phyloP scores from a whole-genome alignment of 2,329 filamentous ascomycete species.

The Coniochaeta ligniaria region DNA sequence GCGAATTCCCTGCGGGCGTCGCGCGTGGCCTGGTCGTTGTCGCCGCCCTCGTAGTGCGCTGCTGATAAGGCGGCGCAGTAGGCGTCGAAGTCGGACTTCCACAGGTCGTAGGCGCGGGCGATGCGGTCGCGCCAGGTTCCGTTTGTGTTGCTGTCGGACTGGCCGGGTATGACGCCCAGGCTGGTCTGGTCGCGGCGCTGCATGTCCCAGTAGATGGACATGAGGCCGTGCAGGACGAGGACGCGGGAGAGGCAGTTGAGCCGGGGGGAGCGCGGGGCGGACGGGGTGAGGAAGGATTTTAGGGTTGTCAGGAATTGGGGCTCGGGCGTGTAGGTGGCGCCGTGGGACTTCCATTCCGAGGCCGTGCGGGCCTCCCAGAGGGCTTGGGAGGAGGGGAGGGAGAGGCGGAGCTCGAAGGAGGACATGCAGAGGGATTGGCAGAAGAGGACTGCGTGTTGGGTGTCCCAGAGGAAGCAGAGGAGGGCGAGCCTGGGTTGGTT shows the following conservation, averaged over 20 bases:
- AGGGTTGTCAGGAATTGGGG: conserved; percentile 42
- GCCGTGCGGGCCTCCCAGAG: conserved; percentile 45
- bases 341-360: neutral
- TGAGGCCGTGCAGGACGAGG: conserved; percentile 51
- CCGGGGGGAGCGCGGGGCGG: conserved; percentile 23
- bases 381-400: conserved; percentile 45
- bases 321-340: conserved; percentile 42
- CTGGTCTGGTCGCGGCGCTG: conserved; percentile 55
- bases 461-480: conserved; percentile 61
- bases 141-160: neutral
- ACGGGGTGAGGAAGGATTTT: conserved; percentile 47
- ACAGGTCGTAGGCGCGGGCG: conserved; percentile 40
- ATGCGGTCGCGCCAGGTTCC: conserved; percentile 42
- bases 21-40: conserved; percentile 18
- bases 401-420: conserved; percentile 52
- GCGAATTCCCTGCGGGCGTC: conserved; percentile 25
- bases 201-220: conserved; percentile 58
- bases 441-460: conserved; percentile 56
- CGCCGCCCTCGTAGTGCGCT: conserved; percentile 7
- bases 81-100: conserved; percentile 35
- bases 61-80: conserved; percentile 31
- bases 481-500: conserved; percentile 37
- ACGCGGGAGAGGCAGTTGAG: conserved; percentile 46
- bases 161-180: conserved; percentile 31
- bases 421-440: conserved; percentile 63